These are phyloP conservation scores for Dendryphion nanum DNA, from an alignment of 2,329 filamentous ascomycete genomes.

Conservation along the genomic window DNA sequence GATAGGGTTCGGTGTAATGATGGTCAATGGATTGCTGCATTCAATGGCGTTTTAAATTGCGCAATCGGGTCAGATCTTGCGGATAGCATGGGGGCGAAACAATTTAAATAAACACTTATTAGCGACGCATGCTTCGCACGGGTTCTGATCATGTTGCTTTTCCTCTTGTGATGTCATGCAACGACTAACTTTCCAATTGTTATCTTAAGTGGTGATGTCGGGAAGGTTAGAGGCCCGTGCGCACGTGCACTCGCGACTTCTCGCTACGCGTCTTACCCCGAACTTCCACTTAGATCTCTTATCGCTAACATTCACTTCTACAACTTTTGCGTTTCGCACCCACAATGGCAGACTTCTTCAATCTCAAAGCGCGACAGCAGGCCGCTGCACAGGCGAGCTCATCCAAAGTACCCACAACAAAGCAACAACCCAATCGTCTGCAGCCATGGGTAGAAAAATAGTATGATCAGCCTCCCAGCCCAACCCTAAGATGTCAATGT, in stretches of 20 bases:
- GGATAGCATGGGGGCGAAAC: too few species aligned
- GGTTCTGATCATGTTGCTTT: too few species aligned
- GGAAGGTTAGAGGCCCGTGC: too few species aligned
- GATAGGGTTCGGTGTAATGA: too few species aligned
- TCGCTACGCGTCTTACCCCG: slow-evolving; percentile 29
- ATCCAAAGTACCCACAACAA: slow-evolving; percentile 62
- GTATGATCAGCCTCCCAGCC: slow-evolving; percentile 53
- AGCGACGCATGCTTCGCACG: too few species aligned
- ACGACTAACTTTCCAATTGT: slow-evolving; percentile 17
- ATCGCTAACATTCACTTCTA: background rate
- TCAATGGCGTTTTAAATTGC: too few species aligned
- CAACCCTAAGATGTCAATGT: background rate
- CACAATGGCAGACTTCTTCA: slow-evolving; percentile 87
- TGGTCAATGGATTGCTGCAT: too few species aligned
- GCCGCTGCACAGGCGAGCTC: slow-evolving; percentile 72
- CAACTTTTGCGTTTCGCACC: background rate
- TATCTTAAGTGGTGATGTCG: background rate
- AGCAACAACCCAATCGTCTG: slow-evolving; percentile 62
- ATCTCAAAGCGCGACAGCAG: slow-evolving; percentile 78
- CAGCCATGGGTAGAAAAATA: slow-evolving; percentile 99
- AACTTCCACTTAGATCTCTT: slow-evolving; percentile 16
- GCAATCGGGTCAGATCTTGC: too few species aligned
- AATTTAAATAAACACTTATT: too few species aligned
- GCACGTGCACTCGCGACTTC: slow-evolving; percentile 31
- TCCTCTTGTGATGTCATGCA: slow-evolving; percentile 8